phyloP scores from a whole-genome alignment of 371 early-diverging fungal species.

The Mucor velutinosus region DNA sequence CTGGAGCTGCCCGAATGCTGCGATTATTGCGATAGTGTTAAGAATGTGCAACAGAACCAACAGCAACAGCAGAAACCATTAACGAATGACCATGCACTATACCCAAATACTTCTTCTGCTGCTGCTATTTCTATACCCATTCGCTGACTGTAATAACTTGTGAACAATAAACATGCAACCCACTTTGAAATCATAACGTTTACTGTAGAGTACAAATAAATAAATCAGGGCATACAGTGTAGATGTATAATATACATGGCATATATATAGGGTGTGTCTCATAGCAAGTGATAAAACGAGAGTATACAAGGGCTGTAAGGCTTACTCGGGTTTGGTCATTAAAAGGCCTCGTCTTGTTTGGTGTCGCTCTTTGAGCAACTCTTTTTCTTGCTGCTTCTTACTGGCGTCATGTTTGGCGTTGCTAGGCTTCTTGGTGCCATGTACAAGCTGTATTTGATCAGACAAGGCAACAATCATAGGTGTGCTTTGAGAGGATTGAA shows the following conservation, averaged over 20 bases:
- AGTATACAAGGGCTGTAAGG: neutral
- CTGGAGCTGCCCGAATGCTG: neutral
- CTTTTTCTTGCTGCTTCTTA: slow-evolving; percentile 6
- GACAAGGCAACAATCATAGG: slow-evolving; percentile 14
- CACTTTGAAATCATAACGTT: neutral
- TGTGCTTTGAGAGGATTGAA: slow-evolving; percentile 5
- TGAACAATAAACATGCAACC: neutral
- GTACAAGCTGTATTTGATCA: slow-evolving; percentile 2
- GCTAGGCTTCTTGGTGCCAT: neutral
- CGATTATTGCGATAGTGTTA: neutral
- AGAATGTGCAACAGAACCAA: neutral
- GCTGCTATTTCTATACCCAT: neutral
- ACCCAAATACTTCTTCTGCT: neutral
- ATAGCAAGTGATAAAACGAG: neutral
- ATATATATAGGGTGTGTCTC: neutral
- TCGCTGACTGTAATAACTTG: neutral
- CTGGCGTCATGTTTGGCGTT: neutral
- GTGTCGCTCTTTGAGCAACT: slow-evolving; percentile 10
- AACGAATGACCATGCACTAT: neutral
- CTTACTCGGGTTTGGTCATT: slow-evolving; percentile 23
- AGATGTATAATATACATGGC: neutral
- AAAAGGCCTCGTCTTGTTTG: slow-evolving; percentile 19
- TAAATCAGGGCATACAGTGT: neutral
- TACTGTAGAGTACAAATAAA: neutral
- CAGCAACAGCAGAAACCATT: neutral